These are phyloP conservation scores for Colletotrichum siamense DNA, from an alignment of 2,329 filamentous ascomycete genomes.

Conservation along the genomic window DNA sequence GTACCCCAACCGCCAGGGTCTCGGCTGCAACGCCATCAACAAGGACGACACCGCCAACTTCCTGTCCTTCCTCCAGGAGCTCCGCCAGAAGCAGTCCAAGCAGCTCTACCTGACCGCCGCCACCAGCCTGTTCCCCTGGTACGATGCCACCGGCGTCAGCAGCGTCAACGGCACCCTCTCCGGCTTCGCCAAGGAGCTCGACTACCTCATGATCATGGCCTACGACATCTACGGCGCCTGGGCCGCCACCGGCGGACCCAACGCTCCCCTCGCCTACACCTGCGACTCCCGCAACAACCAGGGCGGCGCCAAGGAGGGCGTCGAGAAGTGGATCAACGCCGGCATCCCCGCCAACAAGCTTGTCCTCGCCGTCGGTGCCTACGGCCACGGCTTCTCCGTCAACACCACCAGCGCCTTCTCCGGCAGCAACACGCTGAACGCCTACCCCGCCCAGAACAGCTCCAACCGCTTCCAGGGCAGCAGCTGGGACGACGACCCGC, in stretches of 20 bases:
- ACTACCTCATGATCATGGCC: conserved; percentile 20
- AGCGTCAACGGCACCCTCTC: conserved; percentile 1
- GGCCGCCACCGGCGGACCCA: conserved; percentile 13
- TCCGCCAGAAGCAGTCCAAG: conserved; percentile 19
- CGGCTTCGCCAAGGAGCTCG: conserved; percentile 4
- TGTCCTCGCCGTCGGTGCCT: conserved; percentile 14
- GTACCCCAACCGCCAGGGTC: conserved; percentile 23
- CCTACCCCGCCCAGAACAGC: conserved; percentile 15
- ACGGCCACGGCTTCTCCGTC: conserved; percentile 21
- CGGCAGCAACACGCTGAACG: conserved; percentile 8
- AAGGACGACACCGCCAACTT: conserved; percentile 17
- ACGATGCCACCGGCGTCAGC: not conserved
- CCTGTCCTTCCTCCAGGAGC: conserved; percentile 10
- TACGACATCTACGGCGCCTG: conserved; percentile 19
- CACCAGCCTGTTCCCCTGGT: conserved; percentile 8
- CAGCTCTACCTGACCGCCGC: conserved; percentile 17
- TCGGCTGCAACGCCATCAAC: conserved; percentile 19
- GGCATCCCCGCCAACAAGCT: conserved; percentile 14
- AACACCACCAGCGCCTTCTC: conserved; percentile 12
- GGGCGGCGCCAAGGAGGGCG: conserved; percentile 17
- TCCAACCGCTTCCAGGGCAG: conserved; percentile 18
- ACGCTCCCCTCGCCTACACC: not conserved
- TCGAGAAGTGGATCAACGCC: conserved; percentile 12
- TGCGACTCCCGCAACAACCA: conserved; percentile 20
- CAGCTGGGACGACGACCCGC: conserved; percentile 20